Conservation (phyloP, 352 stramenopile genomes). For the Phytophthora megakarya region DNA sequence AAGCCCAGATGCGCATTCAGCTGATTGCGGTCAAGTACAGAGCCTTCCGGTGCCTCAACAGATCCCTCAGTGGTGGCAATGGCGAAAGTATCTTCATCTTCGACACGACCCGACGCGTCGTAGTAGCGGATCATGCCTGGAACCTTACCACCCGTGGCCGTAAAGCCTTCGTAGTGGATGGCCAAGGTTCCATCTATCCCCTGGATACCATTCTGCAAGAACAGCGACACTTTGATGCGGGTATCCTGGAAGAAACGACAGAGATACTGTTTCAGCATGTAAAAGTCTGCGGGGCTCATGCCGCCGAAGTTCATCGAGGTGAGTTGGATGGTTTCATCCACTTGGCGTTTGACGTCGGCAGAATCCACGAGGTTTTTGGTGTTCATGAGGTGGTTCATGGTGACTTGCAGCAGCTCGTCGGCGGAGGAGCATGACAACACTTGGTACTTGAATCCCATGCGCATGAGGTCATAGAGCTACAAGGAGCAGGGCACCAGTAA, state of each 20-base stretch:
- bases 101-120: constrained; percentile 57
- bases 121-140: constrained; percentile 78
- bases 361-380: constrained; percentile 77
- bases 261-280: constrained; percentile 84
- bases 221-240: constrained; percentile 92
- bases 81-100: constrained; percentile 73
- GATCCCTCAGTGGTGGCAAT: constrained; percentile 60
- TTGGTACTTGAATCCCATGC: constrained; percentile 96
- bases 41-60: constrained; percentile 51
- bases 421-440: constrained; percentile 79
- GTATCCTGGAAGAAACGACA: constrained; percentile 91
- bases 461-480: constrained; percentile 93
- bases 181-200: constrained; percentile 80
- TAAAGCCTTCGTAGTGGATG: constrained; percentile 78
- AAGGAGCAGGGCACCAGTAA: neutral
- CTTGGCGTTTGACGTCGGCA: constrained; percentile 62
- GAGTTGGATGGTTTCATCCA: constrained; percentile 82
- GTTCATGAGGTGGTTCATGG: constrained; percentile 84
- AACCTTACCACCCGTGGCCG: constrained; percentile 63
- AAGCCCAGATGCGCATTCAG: constrained; percentile 63
- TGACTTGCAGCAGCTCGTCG: constrained; percentile 89
- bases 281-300: constrained; percentile 76
- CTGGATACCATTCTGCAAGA: constrained; percentile 90
- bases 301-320: constrained; percentile 73
- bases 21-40: constrained; percentile 66